A percentile compares a stretch with the other conserved stretches of the same genome.
phyloP scores from a whole-genome alignment of 2,329 filamentous ascomycete genomes.

The Bipolaris zeicola region DNA sequence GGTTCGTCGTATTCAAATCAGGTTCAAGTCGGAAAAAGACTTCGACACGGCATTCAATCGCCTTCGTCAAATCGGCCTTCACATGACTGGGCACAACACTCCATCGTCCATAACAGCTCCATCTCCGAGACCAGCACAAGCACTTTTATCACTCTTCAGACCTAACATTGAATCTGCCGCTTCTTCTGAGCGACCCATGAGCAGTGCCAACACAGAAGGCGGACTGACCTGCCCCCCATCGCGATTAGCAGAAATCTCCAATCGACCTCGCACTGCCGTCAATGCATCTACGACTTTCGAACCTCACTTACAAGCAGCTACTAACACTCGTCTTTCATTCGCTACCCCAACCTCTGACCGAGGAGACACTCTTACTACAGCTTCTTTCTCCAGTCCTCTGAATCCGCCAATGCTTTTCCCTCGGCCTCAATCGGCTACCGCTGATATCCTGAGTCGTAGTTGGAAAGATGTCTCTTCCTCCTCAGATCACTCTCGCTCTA shows the following conservation, averaged over 20 bases:
- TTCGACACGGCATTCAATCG: slow-evolving; percentile 43
- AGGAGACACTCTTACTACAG: background rate
- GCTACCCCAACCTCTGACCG: slow-evolving; percentile 15
- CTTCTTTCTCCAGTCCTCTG: slow-evolving; percentile 19
- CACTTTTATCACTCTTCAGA: background rate
- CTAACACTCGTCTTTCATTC: slow-evolving; percentile 23
- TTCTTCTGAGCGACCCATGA: slow-evolving; percentile 4
- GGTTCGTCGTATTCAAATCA: slow-evolving; percentile 54
- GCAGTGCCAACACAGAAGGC: background rate
- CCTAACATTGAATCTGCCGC: slow-evolving; percentile 1
- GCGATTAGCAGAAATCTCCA: slow-evolving; percentile 32
- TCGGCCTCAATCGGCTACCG: slow-evolving; percentile 32
- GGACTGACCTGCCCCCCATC: slow-evolving; percentile 36
- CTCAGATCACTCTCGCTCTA: slow-evolving; percentile 3
- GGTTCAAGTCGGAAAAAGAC: slow-evolving; percentile 48
- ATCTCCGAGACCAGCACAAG: slow-evolving; percentile 4
- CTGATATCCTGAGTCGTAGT: slow-evolving; percentile 14
- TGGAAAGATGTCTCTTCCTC: slow-evolving; percentile 1
- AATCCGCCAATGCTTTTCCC: slow-evolving; percentile 35
- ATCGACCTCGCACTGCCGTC: slow-evolving; percentile 31
- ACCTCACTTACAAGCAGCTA: slow-evolving; percentile 18
- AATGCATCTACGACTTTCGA: slow-evolving; percentile 13
- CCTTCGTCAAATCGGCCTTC: slow-evolving; percentile 44
- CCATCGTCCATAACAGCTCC: slow-evolving; percentile 22
- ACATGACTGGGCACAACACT: slow-evolving; percentile 26